Percentiles rank a stretch among this genome's conserved stretches.
phyloP scores from a whole-genome alignment of 768 basidiomycete species.

The Panellus pusillus region DNA sequence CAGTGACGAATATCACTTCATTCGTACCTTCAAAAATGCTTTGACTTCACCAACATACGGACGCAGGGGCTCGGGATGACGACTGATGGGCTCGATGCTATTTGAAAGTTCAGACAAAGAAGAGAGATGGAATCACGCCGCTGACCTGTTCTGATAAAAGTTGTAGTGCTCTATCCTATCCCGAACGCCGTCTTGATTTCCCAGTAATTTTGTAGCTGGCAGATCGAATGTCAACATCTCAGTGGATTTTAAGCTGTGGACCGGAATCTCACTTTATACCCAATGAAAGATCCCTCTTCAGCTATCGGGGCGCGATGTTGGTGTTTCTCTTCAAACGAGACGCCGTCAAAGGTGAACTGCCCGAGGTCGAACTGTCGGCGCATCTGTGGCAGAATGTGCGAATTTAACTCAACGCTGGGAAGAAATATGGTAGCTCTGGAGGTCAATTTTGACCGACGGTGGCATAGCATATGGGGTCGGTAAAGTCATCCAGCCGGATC shows the following conservation, averaged over 20 bases:
- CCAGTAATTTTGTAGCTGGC: slow-evolving; percentile 34
- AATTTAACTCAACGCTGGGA: too few relatives aligned
- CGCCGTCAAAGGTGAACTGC: slow-evolving; percentile 31
- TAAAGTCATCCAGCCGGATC: too few relatives aligned
- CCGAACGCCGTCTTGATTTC: slow-evolving; percentile 35
- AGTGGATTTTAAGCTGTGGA: background rate
- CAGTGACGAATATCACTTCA: background rate
- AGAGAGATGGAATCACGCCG: too few relatives aligned
- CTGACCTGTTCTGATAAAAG: slow-evolving; percentile 30
- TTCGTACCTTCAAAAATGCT: slow-evolving; percentile 24
- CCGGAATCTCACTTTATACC: slow-evolving; percentile 30
- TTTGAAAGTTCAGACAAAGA: background rate
- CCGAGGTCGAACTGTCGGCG: slow-evolving; percentile 33
- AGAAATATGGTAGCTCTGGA: too few relatives aligned
- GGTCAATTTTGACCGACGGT: too few relatives aligned
- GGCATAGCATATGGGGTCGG: too few relatives aligned
- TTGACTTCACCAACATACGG: slow-evolving; percentile 33
- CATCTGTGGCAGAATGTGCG: slow-evolving; percentile 18
- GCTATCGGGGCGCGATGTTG: slow-evolving; percentile 32
- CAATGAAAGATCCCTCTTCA: slow-evolving; percentile 35
- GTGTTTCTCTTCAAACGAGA: slow-evolving; percentile 32
- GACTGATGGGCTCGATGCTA: slow-evolving; percentile 31
- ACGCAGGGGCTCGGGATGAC: slow-evolving; percentile 31
- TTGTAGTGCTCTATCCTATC: slow-evolving; percentile 38
- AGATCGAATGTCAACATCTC: background rate